Evolutionary conservation across 257 asterid genomes (phyloP).

Genomic region (Gentiana straminea): DNA sequence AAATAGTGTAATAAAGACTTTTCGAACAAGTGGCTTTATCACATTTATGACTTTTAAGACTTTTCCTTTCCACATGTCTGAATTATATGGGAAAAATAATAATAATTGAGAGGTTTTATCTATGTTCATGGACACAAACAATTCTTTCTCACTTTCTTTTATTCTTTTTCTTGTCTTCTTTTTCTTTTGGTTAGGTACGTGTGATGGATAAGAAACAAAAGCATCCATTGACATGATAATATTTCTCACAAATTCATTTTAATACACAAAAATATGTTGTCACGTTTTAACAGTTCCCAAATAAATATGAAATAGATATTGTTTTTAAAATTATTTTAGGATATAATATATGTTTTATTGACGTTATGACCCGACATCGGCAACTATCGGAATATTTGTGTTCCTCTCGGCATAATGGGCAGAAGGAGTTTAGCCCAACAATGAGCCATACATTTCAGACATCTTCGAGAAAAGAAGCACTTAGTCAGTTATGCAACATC

Average conservation of each 20-base stretch:
- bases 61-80: constrained; percentile 12
- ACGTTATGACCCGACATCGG: too few species aligned
- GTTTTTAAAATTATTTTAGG: too few species aligned
- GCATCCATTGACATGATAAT: constrained; percentile 13
- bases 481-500: too few species aligned
- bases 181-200: constrained; percentile 18
- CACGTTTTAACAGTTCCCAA: constrained; percentile 1
- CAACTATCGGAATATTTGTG: too few species aligned
- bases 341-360: too few species aligned
- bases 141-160: constrained; percentile 1
- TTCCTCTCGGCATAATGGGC: too few species aligned
- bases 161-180: not conserved
- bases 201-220: constrained; percentile 18
- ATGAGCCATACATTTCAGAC: too few species aligned
- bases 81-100: constrained; percentile 10
- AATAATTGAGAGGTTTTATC: constrained; percentile 31
- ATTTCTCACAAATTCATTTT: constrained; percentile 9
- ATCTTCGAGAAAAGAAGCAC: too few species aligned
- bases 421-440: too few species aligned
- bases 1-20: not conserved
- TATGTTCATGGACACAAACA: constrained; percentile 11
- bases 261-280: constrained; percentile 7
- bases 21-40: constrained; percentile 3
- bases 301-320: not conserved
- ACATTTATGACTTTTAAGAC: constrained; percentile 17